Evolutionary conservation across 2,329 filamentous ascomycete genomes (phyloP).

Genomic region (Alternaria triticimaculans): DNA sequence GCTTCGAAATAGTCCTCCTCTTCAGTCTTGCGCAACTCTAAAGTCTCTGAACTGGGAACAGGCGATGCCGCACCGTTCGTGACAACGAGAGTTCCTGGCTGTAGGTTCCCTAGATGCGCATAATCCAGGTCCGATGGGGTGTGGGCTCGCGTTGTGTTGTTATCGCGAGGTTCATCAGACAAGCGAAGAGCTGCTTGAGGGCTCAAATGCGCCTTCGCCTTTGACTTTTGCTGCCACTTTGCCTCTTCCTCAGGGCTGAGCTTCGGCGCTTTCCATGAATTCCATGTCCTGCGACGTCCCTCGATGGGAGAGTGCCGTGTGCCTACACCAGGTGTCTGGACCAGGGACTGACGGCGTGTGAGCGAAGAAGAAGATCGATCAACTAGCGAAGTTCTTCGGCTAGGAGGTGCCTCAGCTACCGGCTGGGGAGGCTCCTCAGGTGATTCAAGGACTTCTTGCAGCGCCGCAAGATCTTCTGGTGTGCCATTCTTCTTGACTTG

Average conservation of each 20-base stretch:
- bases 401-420: constrained; percentile 23
- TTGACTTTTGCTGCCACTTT: constrained; percentile 36
- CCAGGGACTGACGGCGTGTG: constrained; percentile 49
- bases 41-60: constrained; percentile 44
- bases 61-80: constrained; percentile 58
- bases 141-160: constrained; percentile 33
- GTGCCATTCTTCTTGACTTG: constrained; percentile 57
- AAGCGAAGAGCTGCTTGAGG: constrained; percentile 28
- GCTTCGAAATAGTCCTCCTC: constrained; percentile 42
- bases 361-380: constrained; percentile 38
- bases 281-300: constrained; percentile 44
- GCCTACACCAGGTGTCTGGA: constrained; percentile 49
- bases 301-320: constrained; percentile 44
- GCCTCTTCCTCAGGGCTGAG: constrained; percentile 32
- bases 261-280: constrained; percentile 38
- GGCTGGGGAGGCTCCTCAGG: constrained; percentile 17
- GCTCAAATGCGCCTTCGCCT: constrained; percentile 28
- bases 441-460: constrained; percentile 42
- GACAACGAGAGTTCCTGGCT: constrained; percentile 54
- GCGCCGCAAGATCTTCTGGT: constrained; percentile 56
- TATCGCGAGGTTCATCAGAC: constrained; percentile 31
- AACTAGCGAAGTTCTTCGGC: constrained; percentile 26
- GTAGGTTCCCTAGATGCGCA: constrained; percentile 50
- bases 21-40: constrained; percentile 13
- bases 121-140: constrained; percentile 54